Base-by-base conservation (phyloP, 2,329 filamentous ascomycete genomes). In the Endothia cerciana region DNA sequence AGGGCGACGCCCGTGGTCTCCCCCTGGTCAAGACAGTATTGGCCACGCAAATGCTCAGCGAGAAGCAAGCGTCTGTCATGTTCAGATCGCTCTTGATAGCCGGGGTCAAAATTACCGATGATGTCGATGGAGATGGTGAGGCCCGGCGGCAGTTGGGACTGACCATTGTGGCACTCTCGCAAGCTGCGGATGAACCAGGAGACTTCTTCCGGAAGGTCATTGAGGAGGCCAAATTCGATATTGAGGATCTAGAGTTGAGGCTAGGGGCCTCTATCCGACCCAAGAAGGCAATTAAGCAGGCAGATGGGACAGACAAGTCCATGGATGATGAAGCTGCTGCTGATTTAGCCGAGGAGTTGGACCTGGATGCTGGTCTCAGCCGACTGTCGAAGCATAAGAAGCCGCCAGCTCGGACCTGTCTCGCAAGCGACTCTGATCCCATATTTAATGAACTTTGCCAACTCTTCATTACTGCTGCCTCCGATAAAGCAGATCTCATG, bases 171-270 rank as follows among this genome's bases (percentile, higher is more conserved):
- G 79, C 81, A 5, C 82, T 94, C 62, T 89, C 86, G 4, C 87
- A 89, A 68, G 79, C 82, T 47, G 81, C 84, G 10, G 85, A 84
- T 38, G 82, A 83, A 47, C 79, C 87, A 28, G 88, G 88, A 15
- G 82, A 85, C 33, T 81, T 89, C n/a, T 86, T 95, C 65, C 83
- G 88, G 68, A 82, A 82, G n/a, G 85, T 89, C 4, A 84, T 94
- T 45, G 81, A 87, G 43, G 86, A 90, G 49, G 85, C 87, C 8
- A 85, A 89, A 15, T 83, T 93, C 67, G 90, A 95, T 72, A 85
- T 95, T 55, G 87, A 92, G 67, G 85, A 88, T 58, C 79, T 95
- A 22, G 91, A 95, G 77, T 84, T 92, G 78, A 90, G 87, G 70
- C 82, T 96, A 25, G 89, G 92, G 64, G 86, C 89, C 10, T 86